Conservation (phyloP, 2,329 filamentous ascomycete species). For the Plenodomus tracheiphilus region DNA sequence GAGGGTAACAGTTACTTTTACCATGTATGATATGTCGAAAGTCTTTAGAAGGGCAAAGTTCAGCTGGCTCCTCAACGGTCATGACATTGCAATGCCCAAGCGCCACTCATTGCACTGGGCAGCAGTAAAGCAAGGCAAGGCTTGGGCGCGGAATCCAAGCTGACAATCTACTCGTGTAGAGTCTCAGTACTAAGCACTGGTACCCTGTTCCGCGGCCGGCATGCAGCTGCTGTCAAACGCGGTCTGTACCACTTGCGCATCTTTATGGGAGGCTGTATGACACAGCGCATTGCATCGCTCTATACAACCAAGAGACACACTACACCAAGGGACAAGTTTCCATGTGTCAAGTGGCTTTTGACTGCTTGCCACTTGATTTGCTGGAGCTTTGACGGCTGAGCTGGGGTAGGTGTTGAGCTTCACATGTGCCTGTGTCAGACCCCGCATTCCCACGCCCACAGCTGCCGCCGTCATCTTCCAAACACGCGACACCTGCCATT, state of each 20-base stretch:
- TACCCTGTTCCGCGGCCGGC: not conserved
- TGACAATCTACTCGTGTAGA: not conserved
- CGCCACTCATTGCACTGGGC: too few species aligned
- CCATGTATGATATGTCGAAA: too few species aligned
- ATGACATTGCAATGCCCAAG: too few species aligned
- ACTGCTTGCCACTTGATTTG: slow-evolving; percentile 21
- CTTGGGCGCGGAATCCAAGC: too few species aligned
- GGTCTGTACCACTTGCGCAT: not conserved
- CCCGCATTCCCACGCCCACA: slow-evolving; percentile 15
- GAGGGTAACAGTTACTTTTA: too few species aligned
- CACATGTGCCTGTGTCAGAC: slow-evolving; percentile 25
- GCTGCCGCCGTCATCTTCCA: not conserved
- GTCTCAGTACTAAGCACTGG: not conserved
- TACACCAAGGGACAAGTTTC: slow-evolving; percentile 5
- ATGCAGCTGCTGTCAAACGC: not conserved
- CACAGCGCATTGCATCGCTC: not conserved
- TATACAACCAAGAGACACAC: not conserved
- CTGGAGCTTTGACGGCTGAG: slow-evolving; percentile 12
- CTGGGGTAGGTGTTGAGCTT: slow-evolving; percentile 23
- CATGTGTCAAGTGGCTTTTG: slow-evolving; percentile 18
- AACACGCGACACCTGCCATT: not conserved
- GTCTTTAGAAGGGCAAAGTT: too few species aligned
- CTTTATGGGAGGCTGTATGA: not conserved
- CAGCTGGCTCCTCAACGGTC: too few species aligned
- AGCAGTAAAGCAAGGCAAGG: too few species aligned